Base-by-base conservation (phyloP, 352 stramenopile genomes). In the Globisporangium barbulae region DNA sequence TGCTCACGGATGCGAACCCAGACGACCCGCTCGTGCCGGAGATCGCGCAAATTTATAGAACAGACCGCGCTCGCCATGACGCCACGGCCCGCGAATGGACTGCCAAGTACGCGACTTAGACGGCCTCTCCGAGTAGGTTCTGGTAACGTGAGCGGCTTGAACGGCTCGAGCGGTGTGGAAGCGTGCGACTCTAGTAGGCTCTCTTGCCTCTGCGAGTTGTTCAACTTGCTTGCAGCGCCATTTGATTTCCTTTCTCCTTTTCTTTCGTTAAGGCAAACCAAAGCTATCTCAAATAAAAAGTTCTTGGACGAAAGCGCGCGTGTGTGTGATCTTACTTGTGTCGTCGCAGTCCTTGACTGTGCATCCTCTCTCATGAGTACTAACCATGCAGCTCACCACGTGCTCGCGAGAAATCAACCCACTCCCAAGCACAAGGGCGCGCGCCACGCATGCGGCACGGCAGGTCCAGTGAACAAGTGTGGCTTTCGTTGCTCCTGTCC, bases 1-100 rank as follows among this genome's bases (percentile, higher is more conserved):
- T 99, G 67, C 89, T 99, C 35, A 99, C 97, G 69, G 98, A 99
- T 72, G 96, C 98, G 59, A 99, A 99, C 83, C 98, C 98, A 33
- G 97, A 99, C 79, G 98, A 99, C 85, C 98, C 98, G 58, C 88
- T 99, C 53, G 86, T 93, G 70, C 84, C 86, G 42, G 86, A 95
- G 66, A 93, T 95, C 65, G 86, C 86, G 64, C 94, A 99, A 85
- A 89, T 99, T 69, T 98, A 96, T 89, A 95, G 90, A 93, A 96
- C 85, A 88, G 88, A 97, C 77, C 86, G 87, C 73, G 80, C 85
- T 37, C 86, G 90, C 69, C 96, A 99, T 76, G 97, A 99, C 69
- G 95, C 89, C 56, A 99, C 92, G 57, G 97, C 97, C 39, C 87
- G 96, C 70, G 96, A 99, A 82, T 99, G 96, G 96, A 99, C 96